Conservation (phyloP, 208 protist genomes). For the Trypanosomatidae sp. region DNA sequence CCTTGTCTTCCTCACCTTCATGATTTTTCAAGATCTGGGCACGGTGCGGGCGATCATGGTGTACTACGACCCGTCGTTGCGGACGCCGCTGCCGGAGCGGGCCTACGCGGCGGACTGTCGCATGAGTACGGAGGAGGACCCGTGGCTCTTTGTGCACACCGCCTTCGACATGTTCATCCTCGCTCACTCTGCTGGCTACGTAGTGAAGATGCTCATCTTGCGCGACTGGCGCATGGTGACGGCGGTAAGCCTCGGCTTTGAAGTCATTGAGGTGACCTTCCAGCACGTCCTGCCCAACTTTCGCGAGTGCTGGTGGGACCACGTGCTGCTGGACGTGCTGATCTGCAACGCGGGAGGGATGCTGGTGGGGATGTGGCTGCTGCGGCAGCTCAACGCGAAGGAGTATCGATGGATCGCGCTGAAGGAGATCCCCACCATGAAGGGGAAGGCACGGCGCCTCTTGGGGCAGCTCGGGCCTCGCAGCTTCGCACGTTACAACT, state of each 20-base stretch:
- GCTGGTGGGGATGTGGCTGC: slow-evolving; percentile 80
- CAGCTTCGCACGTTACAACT: slow-evolving; percentile 86
- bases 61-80: slow-evolving; percentile 84
- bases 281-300: slow-evolving; percentile 97
- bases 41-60: slow-evolving; percentile 57
- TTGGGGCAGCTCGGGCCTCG: slow-evolving; percentile 84
- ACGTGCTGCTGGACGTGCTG: slow-evolving; percentile 95
- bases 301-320: slow-evolving; percentile 98
- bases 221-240: slow-evolving; percentile 92
- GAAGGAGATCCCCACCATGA: slow-evolving; percentile 55
- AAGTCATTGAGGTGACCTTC: slow-evolving; percentile 95
- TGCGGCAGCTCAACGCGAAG: slow-evolving; percentile 70
- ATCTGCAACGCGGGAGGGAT: slow-evolving; percentile 96
- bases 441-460: slow-evolving; percentile 64
- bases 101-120: slow-evolving; percentile 94
- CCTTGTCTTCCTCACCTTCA: slow-evolving; percentile 87
- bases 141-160: slow-evolving; percentile 71
- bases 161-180: slow-evolving; percentile 95
- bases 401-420: slow-evolving; percentile 80
- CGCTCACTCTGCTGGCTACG: slow-evolving; percentile 95
- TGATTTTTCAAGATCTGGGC: slow-evolving; percentile 91
- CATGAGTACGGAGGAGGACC: slow-evolving; percentile 85
- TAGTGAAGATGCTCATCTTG: slow-evolving; percentile 93
- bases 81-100: slow-evolving; percentile 73
- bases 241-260: slow-evolving; percentile 94